A percentile compares a stretch with the other conserved stretches of the same genome.
Evolutionary conservation across 768 basidiomycete species (phyloP).

Genomic region (Dioszegia hungarica): DNA sequence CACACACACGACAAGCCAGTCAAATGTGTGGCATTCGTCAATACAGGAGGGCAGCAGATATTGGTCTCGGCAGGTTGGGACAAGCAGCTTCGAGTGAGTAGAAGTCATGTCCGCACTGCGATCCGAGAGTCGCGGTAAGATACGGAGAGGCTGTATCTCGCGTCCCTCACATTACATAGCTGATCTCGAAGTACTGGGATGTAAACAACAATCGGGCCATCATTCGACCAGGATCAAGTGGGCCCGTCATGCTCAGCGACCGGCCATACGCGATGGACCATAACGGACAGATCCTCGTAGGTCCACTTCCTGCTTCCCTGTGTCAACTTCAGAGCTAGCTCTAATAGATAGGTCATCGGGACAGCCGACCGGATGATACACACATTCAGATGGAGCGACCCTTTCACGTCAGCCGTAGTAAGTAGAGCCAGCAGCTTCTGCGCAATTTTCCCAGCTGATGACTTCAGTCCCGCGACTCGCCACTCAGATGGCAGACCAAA

Average conservation of each 20-base stretch:
- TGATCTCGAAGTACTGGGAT: slow-evolving; percentile 94
- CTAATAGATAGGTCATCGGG: slow-evolving; percentile 61
- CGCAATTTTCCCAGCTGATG: too few species aligned
- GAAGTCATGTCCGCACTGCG: not conserved
- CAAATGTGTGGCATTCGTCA: slow-evolving; percentile 74
- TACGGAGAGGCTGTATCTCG: too few species aligned
- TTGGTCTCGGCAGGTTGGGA: slow-evolving; percentile 96
- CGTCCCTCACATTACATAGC: too few species aligned
- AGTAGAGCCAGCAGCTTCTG: too few species aligned
- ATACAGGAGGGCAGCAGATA: slow-evolving; percentile 57
- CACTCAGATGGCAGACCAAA: slow-evolving; percentile 61
- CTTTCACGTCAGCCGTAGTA: too few species aligned
- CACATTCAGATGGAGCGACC: slow-evolving; percentile 80
- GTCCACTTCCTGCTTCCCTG: too few species aligned
- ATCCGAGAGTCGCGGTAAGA: not conserved
- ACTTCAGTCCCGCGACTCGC: too few species aligned
- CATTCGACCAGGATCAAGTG: slow-evolving; percentile 59
- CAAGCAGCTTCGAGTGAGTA: slow-evolving; percentile 83
- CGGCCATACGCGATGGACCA: slow-evolving; percentile 84
- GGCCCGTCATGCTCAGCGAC: slow-evolving; percentile 76
- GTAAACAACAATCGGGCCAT: slow-evolving; percentile 52
- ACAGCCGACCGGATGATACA: slow-evolving; percentile 89
- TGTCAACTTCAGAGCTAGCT: too few species aligned
- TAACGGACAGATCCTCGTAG: slow-evolving; percentile 65
- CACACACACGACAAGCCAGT: slow-evolving; percentile 88